Conservation (phyloP, 306 rosid genomes). For the Calophaca sinica region DNA sequence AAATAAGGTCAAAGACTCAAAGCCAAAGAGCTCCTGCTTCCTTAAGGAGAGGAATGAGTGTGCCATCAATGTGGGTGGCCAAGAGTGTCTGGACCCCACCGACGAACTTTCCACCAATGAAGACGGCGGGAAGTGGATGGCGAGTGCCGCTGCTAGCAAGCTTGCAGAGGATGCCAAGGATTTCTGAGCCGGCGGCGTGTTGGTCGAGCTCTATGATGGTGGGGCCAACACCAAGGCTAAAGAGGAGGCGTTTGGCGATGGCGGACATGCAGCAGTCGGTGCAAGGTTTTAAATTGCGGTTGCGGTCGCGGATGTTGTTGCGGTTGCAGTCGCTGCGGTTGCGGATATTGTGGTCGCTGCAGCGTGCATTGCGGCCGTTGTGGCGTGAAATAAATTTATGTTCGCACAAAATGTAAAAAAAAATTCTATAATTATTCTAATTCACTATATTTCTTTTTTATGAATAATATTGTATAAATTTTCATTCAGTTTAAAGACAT, state of each 20-base stretch:
- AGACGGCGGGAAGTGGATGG: slow-evolving; percentile 69
- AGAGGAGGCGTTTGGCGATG: slow-evolving; percentile 79
- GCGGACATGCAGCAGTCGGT: slow-evolving; percentile 86
- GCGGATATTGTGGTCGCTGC: too few relatives aligned
- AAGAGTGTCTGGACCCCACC: slow-evolving; percentile 87
- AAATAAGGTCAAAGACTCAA: background rate
- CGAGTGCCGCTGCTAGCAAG: slow-evolving; percentile 28
- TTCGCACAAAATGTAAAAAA: too few relatives aligned
- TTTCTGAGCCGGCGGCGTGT: slow-evolving; percentile 55
- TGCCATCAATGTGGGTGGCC: slow-evolving; percentile 83
- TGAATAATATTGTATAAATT: too few relatives aligned
- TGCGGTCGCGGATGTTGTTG: too few relatives aligned
- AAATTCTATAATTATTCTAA: too few relatives aligned
- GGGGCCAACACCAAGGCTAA: slow-evolving; percentile 86
- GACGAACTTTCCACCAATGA: slow-evolving; percentile 77
- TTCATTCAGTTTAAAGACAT: too few relatives aligned
- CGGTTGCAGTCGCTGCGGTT: too few relatives aligned
- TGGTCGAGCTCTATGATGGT: slow-evolving; percentile 73
- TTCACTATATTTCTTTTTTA: too few relatives aligned
- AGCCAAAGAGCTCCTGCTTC: slow-evolving; percentile 92
- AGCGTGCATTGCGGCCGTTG: too few relatives aligned
- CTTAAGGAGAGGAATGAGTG: slow-evolving; percentile 78
- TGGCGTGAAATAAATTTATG: too few relatives aligned
- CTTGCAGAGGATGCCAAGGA: slow-evolving; percentile 58
- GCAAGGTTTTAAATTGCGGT: too few relatives aligned